phyloP scores from a whole-genome alignment of 495 filamentous ascomycete genomes.

The Evernia prunastri region DNA sequence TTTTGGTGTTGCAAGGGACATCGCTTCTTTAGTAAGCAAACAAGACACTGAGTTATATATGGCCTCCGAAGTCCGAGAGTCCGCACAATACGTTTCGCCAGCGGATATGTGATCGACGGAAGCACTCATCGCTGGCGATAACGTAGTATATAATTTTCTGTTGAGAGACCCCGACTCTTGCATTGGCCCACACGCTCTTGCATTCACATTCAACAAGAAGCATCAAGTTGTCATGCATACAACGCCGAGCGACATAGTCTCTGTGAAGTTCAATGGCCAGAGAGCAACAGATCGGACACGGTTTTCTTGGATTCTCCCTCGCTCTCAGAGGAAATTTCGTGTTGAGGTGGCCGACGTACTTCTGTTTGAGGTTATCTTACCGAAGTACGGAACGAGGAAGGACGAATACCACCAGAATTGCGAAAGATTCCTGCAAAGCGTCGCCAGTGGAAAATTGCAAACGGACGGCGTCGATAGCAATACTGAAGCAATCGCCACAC shows the following conservation, averaged over 20 bases:
- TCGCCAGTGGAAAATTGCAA: neutral
- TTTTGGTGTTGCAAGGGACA: neutral
- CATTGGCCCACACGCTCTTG: neutral
- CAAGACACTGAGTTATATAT: neutral
- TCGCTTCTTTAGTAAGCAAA: neutral
- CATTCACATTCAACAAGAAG: neutral
- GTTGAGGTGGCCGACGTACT: neutral
- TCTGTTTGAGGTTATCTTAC: neutral
- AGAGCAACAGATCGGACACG: neutral
- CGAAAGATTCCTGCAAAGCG: neutral
- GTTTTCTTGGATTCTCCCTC: neutral
- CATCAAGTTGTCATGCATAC: neutral
- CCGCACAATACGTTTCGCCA: neutral
- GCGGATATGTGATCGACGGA: neutral
- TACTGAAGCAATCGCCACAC: no score
- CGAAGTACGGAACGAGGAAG: neutral
- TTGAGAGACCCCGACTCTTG: neutral
- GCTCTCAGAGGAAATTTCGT: neutral
- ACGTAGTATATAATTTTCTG: no score
- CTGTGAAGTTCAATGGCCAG: neutral
- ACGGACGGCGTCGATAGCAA: neutral
- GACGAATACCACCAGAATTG: neutral
- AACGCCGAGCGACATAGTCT: neutral
- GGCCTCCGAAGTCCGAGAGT: neutral
- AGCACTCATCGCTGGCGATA: neutral